Base-by-base conservation (phyloP, 78 protist genomes). In the Capsaspora owczarzaki region DNA sequence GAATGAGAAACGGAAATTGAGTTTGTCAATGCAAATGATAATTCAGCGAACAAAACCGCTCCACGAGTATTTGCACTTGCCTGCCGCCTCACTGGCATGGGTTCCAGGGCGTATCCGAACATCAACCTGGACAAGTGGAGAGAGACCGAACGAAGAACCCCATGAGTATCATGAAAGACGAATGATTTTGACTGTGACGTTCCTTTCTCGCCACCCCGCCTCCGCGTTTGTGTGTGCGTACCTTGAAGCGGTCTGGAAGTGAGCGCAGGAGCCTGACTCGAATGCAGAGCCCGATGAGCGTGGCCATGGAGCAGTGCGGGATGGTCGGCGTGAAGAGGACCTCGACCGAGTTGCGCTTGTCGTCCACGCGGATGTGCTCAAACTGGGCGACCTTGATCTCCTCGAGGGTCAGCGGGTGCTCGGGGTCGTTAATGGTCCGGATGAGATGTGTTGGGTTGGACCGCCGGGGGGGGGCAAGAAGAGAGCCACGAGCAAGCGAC, bases 401-500 rank as follows among this genome's bases (percentile, higher is more conserved):
- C 61, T 92, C 95, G 37, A 92, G 80, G 20, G 95, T 82, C 47
- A 78, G 78, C 41, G 95, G 95, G 74, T 92, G 95, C 82, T 92
- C 95, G 20, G 95, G 95, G 68, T 92, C 95, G 47, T 84, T 86
- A 77, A 91, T 89, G 42, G 6, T n/a, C 0, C 92, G 81, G 12
- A 91, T 75, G 29, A 84, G 33, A 16, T 83, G 76, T 46, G 40
- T 25, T n/a, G 41, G 71, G 42, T 63, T 12, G 25, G 40, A 14
- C 71, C 40, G 10, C 19, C 22, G 20, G 1, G 71, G 33, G 27
- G 29, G 27, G 25, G 20, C 33, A 14, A 22, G 20, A 1, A 63
- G 20, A 14, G 22, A 63, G 14, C 20, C 25, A 31, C 16, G 33
- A 0, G 16, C 42, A 31, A 63, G 20, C 0, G 20, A n/a, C 10